phyloP scores from a whole-genome alignment of 148 eudicot genomes.

The Rhododendron simsii region DNA sequence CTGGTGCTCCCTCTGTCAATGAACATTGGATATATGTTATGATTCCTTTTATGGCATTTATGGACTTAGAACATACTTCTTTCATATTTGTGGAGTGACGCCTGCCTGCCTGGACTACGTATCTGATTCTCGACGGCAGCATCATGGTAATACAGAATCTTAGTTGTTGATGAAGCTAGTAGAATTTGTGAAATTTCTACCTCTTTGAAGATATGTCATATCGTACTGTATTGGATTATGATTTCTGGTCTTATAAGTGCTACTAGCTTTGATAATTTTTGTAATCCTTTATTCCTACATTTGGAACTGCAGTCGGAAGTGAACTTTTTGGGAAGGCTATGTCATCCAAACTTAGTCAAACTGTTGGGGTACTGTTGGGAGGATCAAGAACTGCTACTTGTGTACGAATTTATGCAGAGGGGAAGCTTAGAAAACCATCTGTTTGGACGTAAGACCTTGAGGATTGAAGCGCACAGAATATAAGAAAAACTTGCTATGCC shows the following conservation, averaged over 20 bases:
- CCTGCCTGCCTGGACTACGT: neutral
- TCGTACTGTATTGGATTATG: too few relatives aligned
- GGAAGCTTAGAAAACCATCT: constrained; percentile 69
- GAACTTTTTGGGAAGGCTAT: constrained; percentile 52
- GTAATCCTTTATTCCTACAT: neutral
- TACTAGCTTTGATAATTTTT: neutral
- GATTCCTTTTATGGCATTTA: neutral
- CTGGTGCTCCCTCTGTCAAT: neutral
- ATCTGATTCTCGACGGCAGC: neutral
- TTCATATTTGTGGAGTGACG: neutral
- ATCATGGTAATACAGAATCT: neutral
- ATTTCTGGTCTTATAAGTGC: neutral
- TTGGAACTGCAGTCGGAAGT: constrained; percentile 51
- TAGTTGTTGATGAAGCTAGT: neutral
- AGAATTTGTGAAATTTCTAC: neutral
- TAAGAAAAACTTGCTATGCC: neutral
- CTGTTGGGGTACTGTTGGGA: constrained; percentile 61
- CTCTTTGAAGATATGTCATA: too few relatives aligned
- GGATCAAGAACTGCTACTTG: constrained; percentile 48
- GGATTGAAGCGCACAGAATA: neutral
- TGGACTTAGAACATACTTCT: neutral
- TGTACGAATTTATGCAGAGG: constrained; percentile 52
- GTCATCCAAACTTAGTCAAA: constrained; percentile 55
- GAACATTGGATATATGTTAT: neutral
- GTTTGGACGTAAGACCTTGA: constrained; percentile 40